Conservation (phyloP, 345 rosid genomes). For the Lepidium africanum region DNA sequence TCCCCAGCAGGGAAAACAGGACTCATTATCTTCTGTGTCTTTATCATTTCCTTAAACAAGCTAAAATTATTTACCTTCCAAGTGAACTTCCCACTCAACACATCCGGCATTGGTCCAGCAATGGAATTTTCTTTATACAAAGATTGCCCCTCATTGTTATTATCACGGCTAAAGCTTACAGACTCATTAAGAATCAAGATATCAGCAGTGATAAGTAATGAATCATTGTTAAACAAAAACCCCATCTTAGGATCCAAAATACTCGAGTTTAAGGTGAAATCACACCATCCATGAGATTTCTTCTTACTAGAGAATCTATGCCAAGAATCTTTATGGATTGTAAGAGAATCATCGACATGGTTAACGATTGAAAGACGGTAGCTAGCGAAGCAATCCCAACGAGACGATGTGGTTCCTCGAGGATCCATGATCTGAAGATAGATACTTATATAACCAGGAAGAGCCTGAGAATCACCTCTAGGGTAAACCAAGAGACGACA, state of each 20-base stretch:
- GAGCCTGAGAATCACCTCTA: constrained; percentile 90
- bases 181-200: constrained; percentile 84
- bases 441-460: constrained; percentile 85
- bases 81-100: constrained; percentile 84
- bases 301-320: constrained; percentile 91
- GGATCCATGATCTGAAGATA: constrained; percentile 99
- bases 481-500: constrained; percentile 92
- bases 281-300: constrained; percentile 99
- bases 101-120: constrained; percentile 64
- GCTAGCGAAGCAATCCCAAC: constrained; percentile 99
- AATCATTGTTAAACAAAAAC: constrained; percentile 57
- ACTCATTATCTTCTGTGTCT: constrained; percentile 98
- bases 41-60: constrained; percentile 91
- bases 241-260: constrained; percentile 83
- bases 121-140: constrained; percentile 45
- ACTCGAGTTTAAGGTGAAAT: constrained; percentile 80
- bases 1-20: constrained; percentile 97
- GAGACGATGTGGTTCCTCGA: constrained; percentile 63
- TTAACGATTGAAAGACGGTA: constrained; percentile 83
- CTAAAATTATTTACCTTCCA: constrained; percentile 99
- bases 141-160: constrained; percentile 58
- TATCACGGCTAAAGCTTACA: constrained; percentile 74
- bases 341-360: constrained; percentile 67
- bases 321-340: constrained; percentile 98
- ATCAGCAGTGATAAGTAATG: constrained; percentile 80